Conservation (phyloP, 345 rosid species). For the Dipteronia dyeriana region DNA sequence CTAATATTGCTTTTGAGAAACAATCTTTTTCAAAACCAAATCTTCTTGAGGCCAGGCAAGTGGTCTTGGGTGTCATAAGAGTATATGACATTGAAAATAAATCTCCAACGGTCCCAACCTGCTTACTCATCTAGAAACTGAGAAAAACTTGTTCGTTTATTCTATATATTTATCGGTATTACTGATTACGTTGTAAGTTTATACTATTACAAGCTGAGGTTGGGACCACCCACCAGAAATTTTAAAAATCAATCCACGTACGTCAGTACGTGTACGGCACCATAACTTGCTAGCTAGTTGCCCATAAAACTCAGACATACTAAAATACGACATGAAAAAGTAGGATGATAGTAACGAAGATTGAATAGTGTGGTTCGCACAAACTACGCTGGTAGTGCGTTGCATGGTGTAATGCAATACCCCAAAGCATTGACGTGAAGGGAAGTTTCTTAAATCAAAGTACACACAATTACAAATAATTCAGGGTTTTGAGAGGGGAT, state of each 20-base stretch:
- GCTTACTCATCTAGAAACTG: neutral
- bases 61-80: neutral
- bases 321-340: neutral
- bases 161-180: too few species aligned
- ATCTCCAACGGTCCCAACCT: neutral
- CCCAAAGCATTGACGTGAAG: conserved; percentile 3
- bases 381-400: conserved; percentile 16
- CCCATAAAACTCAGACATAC: neutral
- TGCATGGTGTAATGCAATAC: conserved; percentile 24
- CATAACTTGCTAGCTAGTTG: neutral
- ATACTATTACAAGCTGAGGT: neutral
- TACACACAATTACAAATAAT: too few species aligned
- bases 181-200: too few species aligned
- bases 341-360: neutral
- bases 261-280: neutral
- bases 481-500: too few species aligned
- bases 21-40: neutral
- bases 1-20: neutral
- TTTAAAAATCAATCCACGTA: too few species aligned
- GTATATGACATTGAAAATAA: neutral
- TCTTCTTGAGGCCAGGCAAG: neutral
- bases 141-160: neutral
- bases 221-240: neutral
- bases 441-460: too few species aligned
- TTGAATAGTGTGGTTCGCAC: neutral